phyloP scores from a whole-genome alignment of 2,329 filamentous ascomycete species.

The Hortaea werneckii region DNA sequence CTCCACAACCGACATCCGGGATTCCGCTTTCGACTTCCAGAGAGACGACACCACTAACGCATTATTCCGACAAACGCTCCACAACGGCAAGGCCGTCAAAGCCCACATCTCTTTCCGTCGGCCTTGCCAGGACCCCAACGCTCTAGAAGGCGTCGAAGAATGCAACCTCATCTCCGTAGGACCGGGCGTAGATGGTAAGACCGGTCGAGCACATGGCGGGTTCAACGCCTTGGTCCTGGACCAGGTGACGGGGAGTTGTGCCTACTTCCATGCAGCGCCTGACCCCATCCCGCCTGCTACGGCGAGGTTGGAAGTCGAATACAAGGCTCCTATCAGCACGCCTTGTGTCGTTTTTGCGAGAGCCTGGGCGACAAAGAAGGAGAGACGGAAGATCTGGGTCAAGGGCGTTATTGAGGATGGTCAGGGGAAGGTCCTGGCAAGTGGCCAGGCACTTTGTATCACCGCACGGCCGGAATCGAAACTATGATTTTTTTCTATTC shows the following conservation, averaged over 20 bases:
- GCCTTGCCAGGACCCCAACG: slow-evolving; percentile 10
- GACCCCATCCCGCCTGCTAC: slow-evolving; percentile 10
- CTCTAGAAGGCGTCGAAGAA: slow-evolving; percentile 8
- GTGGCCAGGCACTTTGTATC: slow-evolving; percentile 10
- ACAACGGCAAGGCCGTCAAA: slow-evolving; percentile 7
- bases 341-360: slow-evolving; percentile 12
- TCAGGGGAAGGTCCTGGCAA: slow-evolving; percentile 10
- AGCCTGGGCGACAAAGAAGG: slow-evolving; percentile 10
- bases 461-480: neutral
- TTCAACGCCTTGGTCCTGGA: slow-evolving; percentile 14
- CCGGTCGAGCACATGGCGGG: slow-evolving; percentile 16
- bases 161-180: slow-evolving; percentile 13
- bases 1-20: neutral
- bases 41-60: slow-evolving; percentile 2
- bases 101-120: slow-evolving; percentile 10
- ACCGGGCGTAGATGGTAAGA: slow-evolving; percentile 11
- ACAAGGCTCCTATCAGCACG: slow-evolving; percentile 12
- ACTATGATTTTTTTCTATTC: neutral
- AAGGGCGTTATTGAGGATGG: slow-evolving; percentile 12
- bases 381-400: slow-evolving; percentile 13
- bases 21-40: neutral
- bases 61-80: slow-evolving; percentile 11
- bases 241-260: slow-evolving; percentile 9
- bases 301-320: slow-evolving; percentile 15
- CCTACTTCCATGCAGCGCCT: slow-evolving; percentile 1